Evolutionary conservation across 2,329 filamentous ascomycete genomes (phyloP), one percentile per base, ranked within the genome.

Genomic region (Paecilomyces sp.): DNA sequence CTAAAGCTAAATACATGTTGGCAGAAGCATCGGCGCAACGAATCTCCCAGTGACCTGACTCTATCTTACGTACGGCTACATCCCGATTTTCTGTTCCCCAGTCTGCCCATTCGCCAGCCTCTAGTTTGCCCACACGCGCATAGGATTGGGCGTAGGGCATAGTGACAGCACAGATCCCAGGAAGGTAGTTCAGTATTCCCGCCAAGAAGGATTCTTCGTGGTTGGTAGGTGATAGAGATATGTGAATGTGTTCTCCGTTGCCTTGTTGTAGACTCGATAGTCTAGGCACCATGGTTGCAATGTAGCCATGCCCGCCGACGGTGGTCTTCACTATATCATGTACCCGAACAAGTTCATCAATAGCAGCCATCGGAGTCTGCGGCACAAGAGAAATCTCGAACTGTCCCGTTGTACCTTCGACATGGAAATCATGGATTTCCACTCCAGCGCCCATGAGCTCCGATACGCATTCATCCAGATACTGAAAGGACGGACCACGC

Each of bases 11-110:
- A 69, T 94, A 95, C 58, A 87, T 84, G 68, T 95, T 95, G 2
- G 90, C 88, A 18, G 91, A 74, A 0, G 90, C 91, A 67, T 95
- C 91, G n/a, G 93, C 68, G 58, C 83, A 85, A 68, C 91, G 88
- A 24, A 95, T 66, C 74, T 95, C 91, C 88, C 90, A 95, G 68
- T 91, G 87, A 22, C 84, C 85, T 2, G 72, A 76, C 2, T 78
- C 77, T 55, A 91, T 82, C 70, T 88, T 87, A 12, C 90, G 83
- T 9, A 95, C 77, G 0, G 90, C 88, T 3, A 85, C 80, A 76
- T 93, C 89, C 18, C 89, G 85, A 72, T 94, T 94, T 74, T 94
- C 87, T 22, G 3, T 85, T 89, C 12, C 91, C 91, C 90, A 90
- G 95, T 0, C 87, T 78, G 0, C 92, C 83, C 86, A 88, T 92